phyloP scores from a whole-genome alignment of 1,284 basidiomycete species.

The Ganoderma resinaceum region DNA sequence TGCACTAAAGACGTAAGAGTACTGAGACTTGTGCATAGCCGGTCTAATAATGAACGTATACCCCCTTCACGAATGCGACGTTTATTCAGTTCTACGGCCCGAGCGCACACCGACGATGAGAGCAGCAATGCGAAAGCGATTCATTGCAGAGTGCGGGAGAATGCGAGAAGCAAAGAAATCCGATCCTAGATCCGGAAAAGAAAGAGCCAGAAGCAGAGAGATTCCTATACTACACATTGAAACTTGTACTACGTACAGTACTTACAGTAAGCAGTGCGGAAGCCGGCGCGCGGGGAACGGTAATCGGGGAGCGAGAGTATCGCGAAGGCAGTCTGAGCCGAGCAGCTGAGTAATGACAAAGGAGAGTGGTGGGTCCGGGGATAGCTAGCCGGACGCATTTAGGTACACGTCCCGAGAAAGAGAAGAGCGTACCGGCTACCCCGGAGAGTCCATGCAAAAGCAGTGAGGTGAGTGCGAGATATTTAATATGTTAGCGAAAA shows the following conservation, averaged over 20 bases:
- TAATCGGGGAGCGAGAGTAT: no score
- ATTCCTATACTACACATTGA: background rate
- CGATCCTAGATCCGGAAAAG: background rate
- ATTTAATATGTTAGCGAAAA: background rate
- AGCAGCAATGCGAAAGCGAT: conserved; percentile 6
- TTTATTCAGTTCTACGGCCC: background rate
- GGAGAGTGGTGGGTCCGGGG: conserved; percentile 6
- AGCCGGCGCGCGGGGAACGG: background rate
- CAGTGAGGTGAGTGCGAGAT: background rate
- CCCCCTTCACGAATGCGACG: background rate
- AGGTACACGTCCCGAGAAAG: background rate
- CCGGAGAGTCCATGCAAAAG: conserved; percentile 4
- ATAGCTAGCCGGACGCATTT: conserved; percentile 5
- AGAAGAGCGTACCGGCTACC: background rate
- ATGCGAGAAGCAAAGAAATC: background rate
- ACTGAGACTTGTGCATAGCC: no score
- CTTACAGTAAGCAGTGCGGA: background rate
- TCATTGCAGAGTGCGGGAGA: background rate
- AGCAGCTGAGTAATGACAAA: background rate
- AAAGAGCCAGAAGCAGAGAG: background rate
- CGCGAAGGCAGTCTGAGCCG: background rate
- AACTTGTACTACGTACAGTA: background rate
- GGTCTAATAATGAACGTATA: no score
- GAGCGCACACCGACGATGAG: background rate
- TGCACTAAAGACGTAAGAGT: no score